These are phyloP conservation scores for Aspergillus quadricinctus DNA, from an alignment of 2,329 filamentous ascomycete species.

Conservation along the genomic window DNA sequence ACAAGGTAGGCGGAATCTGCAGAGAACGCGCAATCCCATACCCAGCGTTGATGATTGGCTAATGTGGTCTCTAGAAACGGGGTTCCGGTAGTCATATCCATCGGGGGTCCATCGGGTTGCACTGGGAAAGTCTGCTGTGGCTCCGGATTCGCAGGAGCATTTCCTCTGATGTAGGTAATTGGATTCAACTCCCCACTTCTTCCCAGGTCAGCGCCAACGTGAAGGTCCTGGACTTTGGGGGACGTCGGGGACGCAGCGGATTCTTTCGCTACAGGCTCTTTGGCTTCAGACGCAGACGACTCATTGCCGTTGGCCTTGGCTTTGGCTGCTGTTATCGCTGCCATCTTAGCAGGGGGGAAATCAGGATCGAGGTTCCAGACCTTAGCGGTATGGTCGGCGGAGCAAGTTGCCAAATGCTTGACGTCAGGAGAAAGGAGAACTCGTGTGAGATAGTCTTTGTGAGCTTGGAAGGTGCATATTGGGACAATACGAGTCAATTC, in stretches of 20 bases:
- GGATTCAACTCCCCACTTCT: conserved; percentile 15
- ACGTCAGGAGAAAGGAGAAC: conserved; percentile 90
- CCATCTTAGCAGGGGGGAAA: conserved; percentile 38
- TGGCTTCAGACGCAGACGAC: background rate
- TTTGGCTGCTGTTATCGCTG: conserved; percentile 19
- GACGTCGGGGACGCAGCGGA: conserved; percentile 15
- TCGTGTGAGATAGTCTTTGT: conserved; percentile 88
- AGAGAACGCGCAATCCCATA: conserved; percentile 95
- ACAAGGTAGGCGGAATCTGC: conserved; percentile 91
- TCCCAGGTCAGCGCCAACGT: conserved; percentile 19
- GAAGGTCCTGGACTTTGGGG: conserved; percentile 16
- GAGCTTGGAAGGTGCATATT: conserved; percentile 82
- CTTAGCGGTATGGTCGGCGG: conserved; percentile 87
- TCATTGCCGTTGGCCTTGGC: conserved; percentile 13
- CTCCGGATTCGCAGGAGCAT: conserved; percentile 21
- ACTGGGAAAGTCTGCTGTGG: conserved; percentile 30
- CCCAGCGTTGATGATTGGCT: conserved; percentile 88
- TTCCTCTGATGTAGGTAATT: conserved; percentile 25
- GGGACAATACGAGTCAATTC: conserved; percentile 81
- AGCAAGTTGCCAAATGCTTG: conserved; percentile 89
- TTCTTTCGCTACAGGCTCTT: conserved; percentile 7
- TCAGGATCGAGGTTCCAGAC: conserved; percentile 92
- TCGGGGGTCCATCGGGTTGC: conserved; percentile 37
- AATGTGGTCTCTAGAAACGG: conserved; percentile 80
- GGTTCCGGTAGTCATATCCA: conserved; percentile 48